Base-by-base conservation (phyloP, 768 basidiomycete genomes). In the Panus rudis region DNA sequence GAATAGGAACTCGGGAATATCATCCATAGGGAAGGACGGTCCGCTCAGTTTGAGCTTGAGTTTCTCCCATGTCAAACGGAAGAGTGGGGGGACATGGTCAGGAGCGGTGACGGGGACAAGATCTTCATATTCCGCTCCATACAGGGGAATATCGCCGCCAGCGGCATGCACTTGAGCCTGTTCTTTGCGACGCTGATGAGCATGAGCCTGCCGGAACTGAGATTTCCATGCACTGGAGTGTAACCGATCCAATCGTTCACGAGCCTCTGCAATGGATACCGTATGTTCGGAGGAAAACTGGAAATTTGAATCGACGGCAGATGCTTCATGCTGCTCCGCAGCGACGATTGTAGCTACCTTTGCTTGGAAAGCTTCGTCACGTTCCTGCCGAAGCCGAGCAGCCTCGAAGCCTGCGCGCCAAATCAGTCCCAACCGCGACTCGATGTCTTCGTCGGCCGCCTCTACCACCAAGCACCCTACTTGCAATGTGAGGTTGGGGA, bases 401-500 rank as follows among this genome's bases (percentile, higher is more conserved):
- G 91, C 92, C 28, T 79, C 75, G 27, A 75, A 63, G 0, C 90
- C 92, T 37, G 78, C 74, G 46, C 76, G 70, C 71, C 78, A 87
- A 23, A 90, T 85, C 7, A 84, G 67, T 26, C 78, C 84, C 16
- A 96, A 63, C 46, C 71, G 76, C 13, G 76, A 73, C 61, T 98
- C 93, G 44, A 96, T 78, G 1, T 81, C 76, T 52, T 92, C 87
- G 59, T 98, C 93, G 19, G 79, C 77, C 20, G 81, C 81, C 61
- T 96, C 92, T 7, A 89, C 54, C 37, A 77, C 79, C 25, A 94
- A 54, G 33, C 69, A 69, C n/a, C 71, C 68, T 39, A 92, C 60
- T 8, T 58, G 65, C 34, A 94, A 56, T 1, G 65, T 63, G 34
- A 93, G 56, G 42, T 71, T 69, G 0, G 90, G 90, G 2, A 92